Percentiles rank a stretch among this genome's conserved stretches.
phyloP scores from a whole-genome alignment of 805 yeast species.

The Metschnikowia corniflorae region DNA sequence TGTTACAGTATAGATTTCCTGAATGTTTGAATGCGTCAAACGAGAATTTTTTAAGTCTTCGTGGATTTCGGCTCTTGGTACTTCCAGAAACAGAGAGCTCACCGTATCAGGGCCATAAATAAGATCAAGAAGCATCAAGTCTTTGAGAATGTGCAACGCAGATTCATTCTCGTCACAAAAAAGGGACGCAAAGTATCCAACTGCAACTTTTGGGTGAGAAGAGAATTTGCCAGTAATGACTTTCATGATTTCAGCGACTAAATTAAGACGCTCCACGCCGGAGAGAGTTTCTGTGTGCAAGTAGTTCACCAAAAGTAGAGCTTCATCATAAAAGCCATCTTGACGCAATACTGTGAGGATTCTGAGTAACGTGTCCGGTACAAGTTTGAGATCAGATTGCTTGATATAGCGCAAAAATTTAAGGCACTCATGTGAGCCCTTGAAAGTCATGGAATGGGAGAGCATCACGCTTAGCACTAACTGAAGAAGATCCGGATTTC shows the following conservation, averaged over 20 bases:
- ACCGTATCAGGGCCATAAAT: slow-evolving; percentile 22
- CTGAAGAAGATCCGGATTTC: slow-evolving; percentile 15
- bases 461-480: slow-evolving; percentile 28
- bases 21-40: slow-evolving; percentile 20
- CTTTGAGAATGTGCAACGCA: slow-evolving; percentile 23
- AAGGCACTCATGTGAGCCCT: slow-evolving; percentile 31
- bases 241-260: slow-evolving; percentile 31
- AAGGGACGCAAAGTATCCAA: slow-evolving; percentile 35
- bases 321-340: slow-evolving; percentile 31
- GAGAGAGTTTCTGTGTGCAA: slow-evolving; percentile 23
- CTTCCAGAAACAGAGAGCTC: slow-evolving; percentile 13
- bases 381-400: slow-evolving; percentile 24
- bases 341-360: slow-evolving; percentile 30
- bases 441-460: slow-evolving; percentile 34
- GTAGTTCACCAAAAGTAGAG: slow-evolving; percentile 31
- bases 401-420: slow-evolving; percentile 33
- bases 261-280: slow-evolving; percentile 16
- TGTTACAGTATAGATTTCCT: slow-evolving; percentile 24
- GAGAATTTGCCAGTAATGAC: slow-evolving; percentile 30
- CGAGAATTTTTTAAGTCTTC: slow-evolving; percentile 20
- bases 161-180: slow-evolving; percentile 15
- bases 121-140: slow-evolving; percentile 25
- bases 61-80: slow-evolving; percentile 34
- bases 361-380: slow-evolving; percentile 23
- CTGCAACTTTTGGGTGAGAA: slow-evolving; percentile 30